Percentiles rank a stretch among this genome's conserved stretches.
These are phyloP conservation scores for Trametes punicea DNA, from an alignment of 768 basidiomycete species.

Conservation along the genomic window DNA sequence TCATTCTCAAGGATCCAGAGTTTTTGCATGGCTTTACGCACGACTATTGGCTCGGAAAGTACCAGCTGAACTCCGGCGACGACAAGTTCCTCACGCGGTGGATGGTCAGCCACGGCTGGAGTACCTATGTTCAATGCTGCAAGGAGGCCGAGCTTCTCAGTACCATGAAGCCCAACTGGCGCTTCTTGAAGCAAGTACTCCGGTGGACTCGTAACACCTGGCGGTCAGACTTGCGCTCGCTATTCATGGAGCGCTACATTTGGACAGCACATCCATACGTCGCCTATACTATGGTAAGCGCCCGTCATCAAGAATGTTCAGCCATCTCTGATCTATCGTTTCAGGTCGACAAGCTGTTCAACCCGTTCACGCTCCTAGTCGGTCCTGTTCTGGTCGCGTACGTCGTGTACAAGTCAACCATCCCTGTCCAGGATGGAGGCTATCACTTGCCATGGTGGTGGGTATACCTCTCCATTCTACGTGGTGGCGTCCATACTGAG, in stretches of 20 bases:
- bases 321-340: conserved; percentile 8
- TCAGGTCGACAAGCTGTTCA: conserved; percentile 81
- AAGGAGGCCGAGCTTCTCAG: conserved; percentile 81
- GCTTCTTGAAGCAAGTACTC: conserved; percentile 90
- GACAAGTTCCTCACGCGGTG: conserved; percentile 94
- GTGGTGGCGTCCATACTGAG: background rate
- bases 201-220: conserved; percentile 95
- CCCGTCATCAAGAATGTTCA: conserved; percentile 5
- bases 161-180: conserved; percentile 97
- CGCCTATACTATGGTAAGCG: conserved; percentile 77
- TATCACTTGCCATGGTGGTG: conserved; percentile 84
- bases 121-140: conserved; percentile 88
- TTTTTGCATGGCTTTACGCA: conserved; percentile 92
- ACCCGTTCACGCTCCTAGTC: conserved; percentile 81
- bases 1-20: conserved; percentile 93
- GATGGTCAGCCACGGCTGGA: conserved; percentile 97
- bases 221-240: conserved; percentile 82
- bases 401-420: conserved; percentile 77
- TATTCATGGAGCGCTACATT: conserved; percentile 85
- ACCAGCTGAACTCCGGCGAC: conserved; percentile 92
- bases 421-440: conserved; percentile 60
- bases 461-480: conserved; percentile 24
- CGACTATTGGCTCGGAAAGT: conserved; percentile 91
- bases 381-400: conserved; percentile 78
- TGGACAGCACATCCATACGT: conserved; percentile 87